A percentile compares a stretch with the other conserved stretches of the same genome.
Evolutionary conservation across 257 asterid genomes (phyloP).

Genomic region (Solanum sparsipilum): DNA sequence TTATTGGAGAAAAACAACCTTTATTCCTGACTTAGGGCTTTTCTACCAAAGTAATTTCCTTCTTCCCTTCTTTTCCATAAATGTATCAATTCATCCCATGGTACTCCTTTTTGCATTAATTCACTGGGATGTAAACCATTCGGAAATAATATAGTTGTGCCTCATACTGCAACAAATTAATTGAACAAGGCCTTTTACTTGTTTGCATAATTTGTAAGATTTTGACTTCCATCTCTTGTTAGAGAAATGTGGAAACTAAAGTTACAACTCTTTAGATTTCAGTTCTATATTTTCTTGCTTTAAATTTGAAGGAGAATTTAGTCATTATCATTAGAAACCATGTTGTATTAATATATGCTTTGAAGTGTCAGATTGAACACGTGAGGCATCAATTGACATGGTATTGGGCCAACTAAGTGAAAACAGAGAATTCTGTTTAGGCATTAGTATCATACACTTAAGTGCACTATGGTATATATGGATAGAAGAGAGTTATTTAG

Average conservation of each 20-base stretch:
- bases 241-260: neutral
- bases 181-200: neutral
- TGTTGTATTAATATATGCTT: neutral
- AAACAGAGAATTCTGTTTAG: neutral
- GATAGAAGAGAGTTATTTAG: neutral
- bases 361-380: neutral
- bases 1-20: neutral
- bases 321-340: neutral
- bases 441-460: neutral
- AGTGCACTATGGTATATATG: neutral
- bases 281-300: neutral
- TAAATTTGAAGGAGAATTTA: neutral
- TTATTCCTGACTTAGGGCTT: neutral
- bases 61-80: neutral
- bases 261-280: neutral
- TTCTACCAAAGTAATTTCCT: neutral
- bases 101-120: neutral
- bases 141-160: neutral
- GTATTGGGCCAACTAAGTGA: neutral
- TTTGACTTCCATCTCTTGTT: neutral
- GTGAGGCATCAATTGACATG: neutral
- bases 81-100: neutral
- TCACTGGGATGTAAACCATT: neutral
- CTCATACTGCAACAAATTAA: neutral
- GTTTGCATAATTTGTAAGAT: neutral